These are phyloP conservation scores for Suillus clintonianus DNA, from an alignment of 768 basidiomycete species.

Conservation along the genomic window DNA sequence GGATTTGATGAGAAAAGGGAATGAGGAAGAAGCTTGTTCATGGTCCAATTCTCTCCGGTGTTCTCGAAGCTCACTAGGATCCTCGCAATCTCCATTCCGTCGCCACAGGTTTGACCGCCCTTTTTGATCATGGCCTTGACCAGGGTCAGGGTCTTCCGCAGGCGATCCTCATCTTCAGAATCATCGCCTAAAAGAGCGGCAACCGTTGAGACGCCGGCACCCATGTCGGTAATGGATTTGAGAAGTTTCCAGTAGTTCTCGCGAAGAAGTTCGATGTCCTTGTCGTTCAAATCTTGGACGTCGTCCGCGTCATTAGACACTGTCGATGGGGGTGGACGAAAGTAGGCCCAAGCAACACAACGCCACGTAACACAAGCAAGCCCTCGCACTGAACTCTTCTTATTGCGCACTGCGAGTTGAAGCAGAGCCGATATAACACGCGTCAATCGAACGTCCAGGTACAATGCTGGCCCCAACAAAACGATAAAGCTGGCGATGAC, in stretches of 20 bases:
- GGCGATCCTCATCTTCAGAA: conserved; percentile 38
- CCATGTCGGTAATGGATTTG: conserved; percentile 54
- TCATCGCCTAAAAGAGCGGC: conserved; percentile 52
- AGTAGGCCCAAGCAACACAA: conserved; percentile 62
- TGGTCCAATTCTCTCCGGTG: conserved; percentile 43
- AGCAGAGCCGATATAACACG: conserved; percentile 53
- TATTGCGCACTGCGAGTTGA: conserved; percentile 57
- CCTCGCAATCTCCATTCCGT: conserved; percentile 55
- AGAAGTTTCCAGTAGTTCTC: conserved; percentile 51
- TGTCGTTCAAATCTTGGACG: conserved; percentile 16
- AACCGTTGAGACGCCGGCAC: conserved; percentile 58
- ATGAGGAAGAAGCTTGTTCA: conserved; percentile 49
- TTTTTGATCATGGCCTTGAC: conserved; percentile 59
- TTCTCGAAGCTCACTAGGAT: conserved; percentile 39
- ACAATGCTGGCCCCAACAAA: conserved; percentile 60
- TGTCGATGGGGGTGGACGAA: conserved; percentile 47
- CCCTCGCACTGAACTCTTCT: conserved; percentile 63
- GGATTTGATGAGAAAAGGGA: conserved; percentile 58
- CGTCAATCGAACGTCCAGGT: conserved; percentile 43
- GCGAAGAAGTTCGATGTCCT: conserved; percentile 29
- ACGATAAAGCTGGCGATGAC: conserved; percentile 67
- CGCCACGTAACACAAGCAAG: conserved; percentile 69
- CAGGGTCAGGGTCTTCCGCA: conserved; percentile 50
- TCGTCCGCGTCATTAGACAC: conserved; percentile 25
- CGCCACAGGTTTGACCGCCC: conserved; percentile 50